Evolutionary conservation across 805 yeast species (phyloP), one percentile per base, ranked within the genome.

Genomic region (Babjeviella inositovora): DNA sequence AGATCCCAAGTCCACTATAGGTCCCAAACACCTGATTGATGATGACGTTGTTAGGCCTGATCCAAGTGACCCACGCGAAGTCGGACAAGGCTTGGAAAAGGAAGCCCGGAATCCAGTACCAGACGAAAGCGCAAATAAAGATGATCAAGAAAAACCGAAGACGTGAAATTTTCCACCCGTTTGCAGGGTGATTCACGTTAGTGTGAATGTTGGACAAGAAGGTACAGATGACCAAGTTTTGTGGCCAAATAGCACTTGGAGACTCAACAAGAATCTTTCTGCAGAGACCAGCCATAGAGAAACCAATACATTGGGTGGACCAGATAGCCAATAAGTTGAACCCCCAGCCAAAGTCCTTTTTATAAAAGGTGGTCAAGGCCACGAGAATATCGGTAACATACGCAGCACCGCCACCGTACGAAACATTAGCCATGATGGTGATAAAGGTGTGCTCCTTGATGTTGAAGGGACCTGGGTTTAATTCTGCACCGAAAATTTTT

Each of bases 161-260:
- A 21, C 73, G 50, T 5, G 70, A 54, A 18, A 70, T 57, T 20
- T 47, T 62, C 80, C 81, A 73, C 3, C 75, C 73, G 30, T 67
- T 48, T 14, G 74, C 67, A 5, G 46, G 43, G 35, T 66, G 65
- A 40, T 62, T 61, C 16, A 45, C 53, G 31, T 60, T 47, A 38
- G 57, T 30, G 44, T 53, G 59, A 43, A 70, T 52, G 45, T 61
- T 57, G 37, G 65, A 51, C 48, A 64, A 54, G 32, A 71, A 59
- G 12, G 76, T 69, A 14, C 68, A 38, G 4, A 70, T 55, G 24
- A 71, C 76, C 39, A 76, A 53, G 35, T 61, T 62, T 2, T 65
- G 44, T 4, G 87, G 87, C 85, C 85, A 77, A 24, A 73, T 57
- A 45, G 71, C 64, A n/a, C 67, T 50, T 5, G 72, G 59, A 5